A percentile compares a stretch with the other conserved stretches of the same genome.
Conservation (phyloP, 208 protist species). For the Crithidia expoeki region DNA sequence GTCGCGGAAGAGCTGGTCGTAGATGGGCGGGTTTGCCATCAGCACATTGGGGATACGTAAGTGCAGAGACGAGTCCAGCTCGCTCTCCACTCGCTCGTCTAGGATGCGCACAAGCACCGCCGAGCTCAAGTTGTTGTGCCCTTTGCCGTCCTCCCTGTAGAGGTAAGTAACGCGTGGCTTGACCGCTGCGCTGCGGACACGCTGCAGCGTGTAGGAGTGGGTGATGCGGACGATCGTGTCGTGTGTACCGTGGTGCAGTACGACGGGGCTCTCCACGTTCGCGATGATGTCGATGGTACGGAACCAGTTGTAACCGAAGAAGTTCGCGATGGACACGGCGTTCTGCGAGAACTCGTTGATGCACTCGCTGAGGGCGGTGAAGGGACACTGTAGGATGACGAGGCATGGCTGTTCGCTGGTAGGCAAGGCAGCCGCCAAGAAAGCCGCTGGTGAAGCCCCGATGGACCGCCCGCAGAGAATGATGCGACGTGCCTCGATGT, state of each 20-base stretch:
- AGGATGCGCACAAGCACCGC: slow-evolving; percentile 51
- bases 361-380: slow-evolving; percentile 78
- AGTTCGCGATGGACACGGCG: slow-evolving; percentile 64
- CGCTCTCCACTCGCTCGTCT: slow-evolving; percentile 47
- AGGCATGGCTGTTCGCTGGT: slow-evolving; percentile 48
- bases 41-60: slow-evolving; percentile 29
- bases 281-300: slow-evolving; percentile 79
- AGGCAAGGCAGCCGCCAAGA: slow-evolving; percentile 53
- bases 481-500: slow-evolving; percentile 56
- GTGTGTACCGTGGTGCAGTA: slow-evolving; percentile 82
- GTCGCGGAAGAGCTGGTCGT: slow-evolving; percentile 57
- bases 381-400: slow-evolving; percentile 75
- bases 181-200: slow-evolving; percentile 41
- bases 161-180: slow-evolving; percentile 64
- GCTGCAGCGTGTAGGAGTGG: slow-evolving; percentile 67
- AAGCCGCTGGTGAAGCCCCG: slow-evolving; percentile 60
- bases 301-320: slow-evolving; percentile 85
- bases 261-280: slow-evolving; percentile 73
- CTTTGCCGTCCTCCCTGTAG: slow-evolving; percentile 60
- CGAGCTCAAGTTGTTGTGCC: slow-evolving; percentile 82
- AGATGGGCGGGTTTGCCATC: slow-evolving; percentile 57
- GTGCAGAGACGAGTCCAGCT: slow-evolving; percentile 24
- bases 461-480: slow-evolving; percentile 86
- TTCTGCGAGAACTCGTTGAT: slow-evolving; percentile 70
- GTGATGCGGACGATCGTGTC: slow-evolving; percentile 77